Conservation (phyloP, 148 eudicot species). For the Cornus florida region DNA sequence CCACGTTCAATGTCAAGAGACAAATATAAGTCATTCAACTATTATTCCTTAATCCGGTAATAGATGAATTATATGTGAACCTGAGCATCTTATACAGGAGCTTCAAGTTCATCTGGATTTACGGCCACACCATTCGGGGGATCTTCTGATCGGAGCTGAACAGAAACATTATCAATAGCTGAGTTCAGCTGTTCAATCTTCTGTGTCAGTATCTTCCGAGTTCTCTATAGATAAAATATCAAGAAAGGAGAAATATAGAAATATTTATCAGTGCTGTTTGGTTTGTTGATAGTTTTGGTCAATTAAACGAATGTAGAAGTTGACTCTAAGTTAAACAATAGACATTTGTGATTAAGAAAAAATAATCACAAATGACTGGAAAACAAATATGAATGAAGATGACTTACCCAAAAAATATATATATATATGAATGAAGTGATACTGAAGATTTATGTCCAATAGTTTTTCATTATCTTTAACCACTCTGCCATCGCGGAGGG, state of each 20-base stretch:
- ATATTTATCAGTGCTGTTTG: background rate
- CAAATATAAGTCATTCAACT: too few species aligned
- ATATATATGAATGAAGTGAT: too few species aligned
- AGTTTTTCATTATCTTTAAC: too few species aligned
- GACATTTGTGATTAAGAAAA: background rate
- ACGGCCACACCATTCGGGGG: slow-evolving; percentile 48
- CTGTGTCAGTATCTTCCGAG: slow-evolving; percentile 19
- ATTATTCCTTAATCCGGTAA: too few species aligned
- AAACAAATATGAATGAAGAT: background rate
- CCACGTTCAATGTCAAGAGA: too few species aligned
- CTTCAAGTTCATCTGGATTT: slow-evolving; percentile 45
- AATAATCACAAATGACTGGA: background rate
- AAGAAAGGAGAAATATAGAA: background rate
- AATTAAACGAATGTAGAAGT: background rate
- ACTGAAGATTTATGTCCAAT: too few species aligned
- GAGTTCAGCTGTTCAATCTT: slow-evolving; percentile 84
- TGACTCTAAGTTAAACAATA: background rate
- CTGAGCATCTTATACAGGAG: too few species aligned
- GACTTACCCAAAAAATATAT: too few species aligned
- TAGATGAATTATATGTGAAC: too few species aligned
- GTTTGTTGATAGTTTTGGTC: background rate
- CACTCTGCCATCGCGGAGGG: too few species aligned
- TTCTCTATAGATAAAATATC: slow-evolving; percentile 42
- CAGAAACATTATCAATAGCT: slow-evolving; percentile 74
- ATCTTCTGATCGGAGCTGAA: slow-evolving; percentile 59